Percentiles rank a stretch among this genome's conserved stretches.
phyloP scores from a whole-genome alignment of 176 grass and related monocot species.

The Carex littledalei region DNA sequence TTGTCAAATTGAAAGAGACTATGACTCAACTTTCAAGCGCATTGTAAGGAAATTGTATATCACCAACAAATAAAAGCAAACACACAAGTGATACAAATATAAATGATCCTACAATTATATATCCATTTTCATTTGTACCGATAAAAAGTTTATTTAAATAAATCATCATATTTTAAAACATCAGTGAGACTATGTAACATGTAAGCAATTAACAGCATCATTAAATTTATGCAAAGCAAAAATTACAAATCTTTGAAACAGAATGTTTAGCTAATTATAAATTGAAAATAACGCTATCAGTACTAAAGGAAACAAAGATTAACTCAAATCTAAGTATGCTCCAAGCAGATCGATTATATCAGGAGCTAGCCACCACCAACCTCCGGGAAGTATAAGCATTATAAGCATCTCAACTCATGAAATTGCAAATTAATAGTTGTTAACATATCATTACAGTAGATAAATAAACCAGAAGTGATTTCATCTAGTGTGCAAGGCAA shows the following conservation, averaged over 20 bases:
- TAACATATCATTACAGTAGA: not conserved
- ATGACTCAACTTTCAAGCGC: not conserved
- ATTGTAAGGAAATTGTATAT: not conserved
- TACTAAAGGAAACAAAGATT: not conserved
- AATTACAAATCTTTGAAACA: not conserved
- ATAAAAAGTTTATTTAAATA: too few relatives aligned
- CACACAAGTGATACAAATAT: too few relatives aligned
- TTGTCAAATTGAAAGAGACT: not conserved
- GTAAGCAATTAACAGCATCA: not conserved
- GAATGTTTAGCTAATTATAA: not conserved
- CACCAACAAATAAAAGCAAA: not conserved
- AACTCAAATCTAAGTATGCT: not conserved
- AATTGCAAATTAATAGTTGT: not conserved
- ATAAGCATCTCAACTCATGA: not conserved
- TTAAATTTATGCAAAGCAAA: not conserved
- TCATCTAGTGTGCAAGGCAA: not conserved
- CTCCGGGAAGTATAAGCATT: not conserved
- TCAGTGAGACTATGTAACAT: too few relatives aligned
- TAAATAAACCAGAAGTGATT: not conserved
- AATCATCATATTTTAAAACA: too few relatives aligned
- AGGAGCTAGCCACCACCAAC: not conserved
- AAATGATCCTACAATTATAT: too few relatives aligned
- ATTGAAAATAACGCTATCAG: not conserved
- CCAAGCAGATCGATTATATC: not conserved
- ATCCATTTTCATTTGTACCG: too few relatives aligned